Conservation (phyloP, 495 filamentous ascomycete species). For the Tuber melanosporum region DNA sequence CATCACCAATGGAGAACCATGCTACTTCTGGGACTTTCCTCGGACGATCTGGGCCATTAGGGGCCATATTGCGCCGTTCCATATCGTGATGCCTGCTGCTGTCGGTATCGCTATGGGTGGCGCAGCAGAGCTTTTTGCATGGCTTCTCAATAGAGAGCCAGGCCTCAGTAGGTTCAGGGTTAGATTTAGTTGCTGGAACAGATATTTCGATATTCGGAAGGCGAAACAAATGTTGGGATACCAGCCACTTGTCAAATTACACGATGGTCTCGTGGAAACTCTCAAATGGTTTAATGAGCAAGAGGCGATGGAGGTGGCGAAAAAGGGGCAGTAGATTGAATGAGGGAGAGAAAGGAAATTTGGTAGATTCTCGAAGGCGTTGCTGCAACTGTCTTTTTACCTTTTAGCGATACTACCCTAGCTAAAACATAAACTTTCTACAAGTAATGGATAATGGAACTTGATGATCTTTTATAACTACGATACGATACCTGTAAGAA, state of each 20-base stretch:
- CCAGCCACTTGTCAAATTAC: conserved; percentile 61
- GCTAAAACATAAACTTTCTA: neutral
- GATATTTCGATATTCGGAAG: conserved; percentile 81
- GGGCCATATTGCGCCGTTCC: conserved; percentile 57
- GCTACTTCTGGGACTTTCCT: conserved; percentile 95
- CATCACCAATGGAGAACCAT: conserved; percentile 83
- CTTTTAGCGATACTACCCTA: neutral
- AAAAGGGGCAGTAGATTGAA: conserved; percentile 34
- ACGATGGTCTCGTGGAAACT: conserved; percentile 65
- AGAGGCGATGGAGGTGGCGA: conserved; percentile 45
- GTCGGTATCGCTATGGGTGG: conserved; percentile 60
- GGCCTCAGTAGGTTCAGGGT: conserved; percentile 69
- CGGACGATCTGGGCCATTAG: conserved; percentile 71
- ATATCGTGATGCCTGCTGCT: conserved; percentile 57
- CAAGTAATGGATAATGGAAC: neutral
- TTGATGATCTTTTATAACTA: neutral
- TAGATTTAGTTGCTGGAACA: conserved; percentile 70
- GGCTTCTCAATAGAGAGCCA: conserved; percentile 63
- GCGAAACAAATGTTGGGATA: conserved; percentile 74
- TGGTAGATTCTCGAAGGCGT: neutral
- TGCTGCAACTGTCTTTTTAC: neutral
- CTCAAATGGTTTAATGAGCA: conserved; percentile 60
- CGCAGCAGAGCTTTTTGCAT: conserved; percentile 62
- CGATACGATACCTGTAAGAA: neutral
- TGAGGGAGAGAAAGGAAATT: neutral